Percentiles rank a stretch among this genome's conserved stretches.
Conservation (phyloP, 2,329 filamentous ascomycete species). For the Aureobasidium subglaciale region DNA sequence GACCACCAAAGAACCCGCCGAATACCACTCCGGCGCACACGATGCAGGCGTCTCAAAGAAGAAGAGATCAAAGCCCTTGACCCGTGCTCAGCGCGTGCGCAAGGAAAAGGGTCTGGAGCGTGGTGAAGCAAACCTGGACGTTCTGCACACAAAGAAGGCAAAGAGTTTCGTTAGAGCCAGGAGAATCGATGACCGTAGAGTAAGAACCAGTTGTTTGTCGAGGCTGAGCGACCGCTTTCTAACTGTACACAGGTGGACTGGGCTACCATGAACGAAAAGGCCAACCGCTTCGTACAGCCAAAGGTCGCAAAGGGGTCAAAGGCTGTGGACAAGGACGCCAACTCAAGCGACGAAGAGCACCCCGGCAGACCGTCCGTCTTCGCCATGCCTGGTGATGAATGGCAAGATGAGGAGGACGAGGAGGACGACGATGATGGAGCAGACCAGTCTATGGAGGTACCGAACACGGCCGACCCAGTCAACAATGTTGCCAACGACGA, state of each 20-base stretch:
- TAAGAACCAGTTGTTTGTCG: too few species aligned
- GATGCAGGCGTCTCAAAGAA: slow-evolving; percentile 65
- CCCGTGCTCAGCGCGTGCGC: slow-evolving; percentile 46
- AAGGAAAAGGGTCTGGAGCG: slow-evolving; percentile 50
- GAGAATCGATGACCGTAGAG: slow-evolving; percentile 42
- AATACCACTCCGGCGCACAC: slow-evolving; percentile 56
- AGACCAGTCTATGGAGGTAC: neutral
- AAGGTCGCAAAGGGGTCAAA: slow-evolving; percentile 3
- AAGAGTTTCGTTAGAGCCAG: slow-evolving; percentile 45
- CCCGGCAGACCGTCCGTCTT: slow-evolving; percentile 21
- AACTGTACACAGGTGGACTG: slow-evolving; percentile 21
- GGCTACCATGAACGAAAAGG: slow-evolving; percentile 29
- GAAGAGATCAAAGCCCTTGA: slow-evolving; percentile 48
- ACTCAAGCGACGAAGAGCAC: slow-evolving; percentile 3
- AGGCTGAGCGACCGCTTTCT: neutral
- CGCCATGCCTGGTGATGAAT: slow-evolving; percentile 10
- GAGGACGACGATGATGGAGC: neutral
- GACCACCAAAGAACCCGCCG: slow-evolving; percentile 42
- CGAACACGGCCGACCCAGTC: neutral
- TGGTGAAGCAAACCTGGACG: slow-evolving; percentile 48
- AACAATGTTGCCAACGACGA: slow-evolving; percentile 6
- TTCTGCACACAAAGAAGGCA: slow-evolving; percentile 48
- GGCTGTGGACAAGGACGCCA: neutral
- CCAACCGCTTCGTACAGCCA: neutral
- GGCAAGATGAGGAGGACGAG: neutral